These are phyloP conservation scores for Sicyos baderoa DNA, from an alignment of 306 rosid genomes.

Conservation along the genomic window DNA sequence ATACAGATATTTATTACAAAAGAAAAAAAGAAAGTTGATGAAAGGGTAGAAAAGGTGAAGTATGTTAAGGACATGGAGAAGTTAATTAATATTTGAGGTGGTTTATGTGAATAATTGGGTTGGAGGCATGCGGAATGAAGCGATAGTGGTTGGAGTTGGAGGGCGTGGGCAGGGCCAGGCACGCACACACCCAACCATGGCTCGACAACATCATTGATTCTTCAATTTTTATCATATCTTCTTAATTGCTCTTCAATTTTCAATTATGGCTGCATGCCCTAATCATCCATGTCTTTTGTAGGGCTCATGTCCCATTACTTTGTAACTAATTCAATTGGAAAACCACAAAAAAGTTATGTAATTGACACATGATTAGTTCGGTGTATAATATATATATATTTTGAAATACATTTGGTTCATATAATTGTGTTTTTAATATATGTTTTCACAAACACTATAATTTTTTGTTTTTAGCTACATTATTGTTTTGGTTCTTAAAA, in stretches of 20 bases:
- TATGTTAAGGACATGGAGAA: not conserved
- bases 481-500: not conserved
- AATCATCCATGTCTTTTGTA: slow-evolving; percentile 6
- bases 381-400: too few species aligned
- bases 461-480: not conserved
- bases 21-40: not conserved
- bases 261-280: slow-evolving; percentile 4
- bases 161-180: not conserved
- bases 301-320: too few species aligned
- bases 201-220: not conserved
- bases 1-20: not conserved
- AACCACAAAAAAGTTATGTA: too few species aligned
- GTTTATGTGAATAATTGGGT: slow-evolving; percentile 10
- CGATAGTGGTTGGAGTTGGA: not conserved
- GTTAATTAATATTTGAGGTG: not conserved
- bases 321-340: too few species aligned
- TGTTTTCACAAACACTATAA: not conserved
- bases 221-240: not conserved
- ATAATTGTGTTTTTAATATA: not conserved
- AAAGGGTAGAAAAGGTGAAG: not conserved
- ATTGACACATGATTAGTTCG: too few species aligned
- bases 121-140: not conserved
- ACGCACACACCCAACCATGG: not conserved
- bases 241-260: not conserved
- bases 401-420: not conserved